Conservation (phyloP, 2,329 filamentous ascomycete species). For the Clarireedia homoeocarpa region DNA sequence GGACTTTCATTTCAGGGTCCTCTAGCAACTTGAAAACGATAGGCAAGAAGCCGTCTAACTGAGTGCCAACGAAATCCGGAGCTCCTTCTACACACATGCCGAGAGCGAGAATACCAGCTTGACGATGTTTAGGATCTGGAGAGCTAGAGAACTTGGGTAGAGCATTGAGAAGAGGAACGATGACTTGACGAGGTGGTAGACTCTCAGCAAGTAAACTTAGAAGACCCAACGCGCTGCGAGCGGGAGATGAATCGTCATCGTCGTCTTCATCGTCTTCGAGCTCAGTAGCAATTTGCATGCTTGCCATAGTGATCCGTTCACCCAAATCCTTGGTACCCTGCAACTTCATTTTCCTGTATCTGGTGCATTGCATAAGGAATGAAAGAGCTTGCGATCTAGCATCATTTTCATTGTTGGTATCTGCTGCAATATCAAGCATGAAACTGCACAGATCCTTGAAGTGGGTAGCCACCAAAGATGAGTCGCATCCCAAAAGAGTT, state of each 20-base stretch:
- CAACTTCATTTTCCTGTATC: constrained; percentile 91
- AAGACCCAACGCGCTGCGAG: constrained; percentile 75
- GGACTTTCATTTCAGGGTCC: constrained; percentile 76
- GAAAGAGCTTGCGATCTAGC: constrained; percentile 82
- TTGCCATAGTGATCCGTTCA: constrained; percentile 77
- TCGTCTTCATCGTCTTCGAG: constrained; percentile 68
- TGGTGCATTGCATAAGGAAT: constrained; percentile 87
- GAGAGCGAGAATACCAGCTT: constrained; percentile 84
- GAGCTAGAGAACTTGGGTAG: constrained; percentile 75
- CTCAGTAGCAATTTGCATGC: constrained; percentile 84
- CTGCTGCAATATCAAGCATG: constrained; percentile 81
- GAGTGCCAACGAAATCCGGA: constrained; percentile 93
- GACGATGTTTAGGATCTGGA: constrained; percentile 68
- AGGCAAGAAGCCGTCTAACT: constrained; percentile 79
- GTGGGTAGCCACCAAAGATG: constrained; percentile 72
- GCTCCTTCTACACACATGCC: constrained; percentile 95
- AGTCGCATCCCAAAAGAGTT: constrained; percentile 84
- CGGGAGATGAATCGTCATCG: constrained; percentile 73
- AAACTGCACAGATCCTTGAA: constrained; percentile 87
- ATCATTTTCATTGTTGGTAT: constrained; percentile 73
- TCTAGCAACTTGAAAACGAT: constrained; percentile 75
- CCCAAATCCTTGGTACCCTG: constrained; percentile 80
- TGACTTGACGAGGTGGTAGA: constrained; percentile 86
- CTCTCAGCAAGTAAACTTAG: constrained; percentile 84
- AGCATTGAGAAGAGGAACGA: constrained; percentile 82